A percentile compares a stretch with the other conserved stretches of the same genome.
Evolutionary conservation across 169 alveolate species (phyloP).

Genomic region (Plasmodium inui): DNA sequence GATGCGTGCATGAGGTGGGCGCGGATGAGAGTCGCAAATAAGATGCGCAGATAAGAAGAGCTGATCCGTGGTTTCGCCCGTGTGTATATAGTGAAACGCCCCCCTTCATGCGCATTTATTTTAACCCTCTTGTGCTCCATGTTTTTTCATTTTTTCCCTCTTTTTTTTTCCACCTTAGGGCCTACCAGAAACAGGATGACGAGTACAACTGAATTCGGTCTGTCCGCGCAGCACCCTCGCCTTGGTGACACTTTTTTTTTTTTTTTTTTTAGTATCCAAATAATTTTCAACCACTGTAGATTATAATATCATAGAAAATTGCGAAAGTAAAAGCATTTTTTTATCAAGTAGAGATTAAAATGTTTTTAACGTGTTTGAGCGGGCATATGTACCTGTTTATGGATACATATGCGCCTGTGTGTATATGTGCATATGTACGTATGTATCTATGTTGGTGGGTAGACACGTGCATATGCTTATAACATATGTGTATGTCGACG

Average conservation of each 20-base stretch:
- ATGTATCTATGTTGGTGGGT: not conserved
- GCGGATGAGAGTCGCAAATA: not conserved
- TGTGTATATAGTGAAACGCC: not conserved
- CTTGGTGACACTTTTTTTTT: not conserved
- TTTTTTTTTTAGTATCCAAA: conserved; percentile 31
- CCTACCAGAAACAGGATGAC: conserved; percentile 69
- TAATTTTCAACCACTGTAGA: not conserved
- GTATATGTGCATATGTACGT: not conserved
- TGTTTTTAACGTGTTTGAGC: conserved; percentile 61
- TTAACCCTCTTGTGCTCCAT: not conserved
- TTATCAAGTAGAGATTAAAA: conserved; percentile 15
- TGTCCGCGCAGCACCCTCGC: not conserved
- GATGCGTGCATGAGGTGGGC: conserved; percentile 69
- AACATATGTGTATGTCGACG: not conserved
- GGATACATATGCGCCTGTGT: not conserved
- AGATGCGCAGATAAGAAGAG: not conserved
- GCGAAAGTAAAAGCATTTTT: not conserved
- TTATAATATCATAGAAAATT: conserved; percentile 40
- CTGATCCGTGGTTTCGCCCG: not conserved
- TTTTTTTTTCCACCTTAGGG: conserved; percentile 46
- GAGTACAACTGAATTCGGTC: conserved; percentile 20
- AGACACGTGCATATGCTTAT: not conserved
- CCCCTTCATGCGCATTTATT: not conserved
- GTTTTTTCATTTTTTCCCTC: not conserved
- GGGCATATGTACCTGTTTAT: not conserved